Percentiles rank a stretch among this genome's conserved stretches.
Conservation (phyloP, 148 eudicot genomes). For the Heliosperma pusillum region DNA sequence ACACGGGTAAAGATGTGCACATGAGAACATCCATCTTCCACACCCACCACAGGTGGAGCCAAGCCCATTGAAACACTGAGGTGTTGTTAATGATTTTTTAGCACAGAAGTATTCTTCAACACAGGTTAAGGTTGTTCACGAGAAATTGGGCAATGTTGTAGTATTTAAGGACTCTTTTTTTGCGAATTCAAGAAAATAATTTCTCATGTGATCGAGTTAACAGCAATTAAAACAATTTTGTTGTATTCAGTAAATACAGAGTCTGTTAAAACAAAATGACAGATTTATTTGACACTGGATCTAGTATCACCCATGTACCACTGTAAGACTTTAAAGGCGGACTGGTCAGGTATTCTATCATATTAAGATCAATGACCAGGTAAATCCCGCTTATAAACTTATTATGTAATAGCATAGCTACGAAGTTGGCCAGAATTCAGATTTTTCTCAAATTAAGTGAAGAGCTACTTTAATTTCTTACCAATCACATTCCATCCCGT, state of each 20-base stretch:
- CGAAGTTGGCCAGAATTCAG: neutral
- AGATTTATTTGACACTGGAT: neutral
- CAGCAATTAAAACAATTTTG: neutral
- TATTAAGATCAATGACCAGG: neutral
- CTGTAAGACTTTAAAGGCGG: neutral
- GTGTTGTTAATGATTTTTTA: too few relatives aligned
- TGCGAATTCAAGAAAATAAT: too few relatives aligned
- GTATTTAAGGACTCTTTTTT: too few relatives aligned
- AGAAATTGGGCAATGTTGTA: too few relatives aligned
- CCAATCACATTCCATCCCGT: constrained; percentile 96
- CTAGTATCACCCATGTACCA: neutral
- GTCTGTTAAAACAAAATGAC: neutral
- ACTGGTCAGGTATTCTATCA: neutral
- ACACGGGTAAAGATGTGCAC: neutral
- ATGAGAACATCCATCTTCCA: too few relatives aligned
- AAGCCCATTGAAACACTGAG: too few relatives aligned
- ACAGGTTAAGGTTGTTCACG: too few relatives aligned
- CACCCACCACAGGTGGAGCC: too few relatives aligned
- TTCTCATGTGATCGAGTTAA: too few relatives aligned
- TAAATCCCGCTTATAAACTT: neutral
- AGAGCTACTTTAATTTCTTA: constrained; percentile 34
- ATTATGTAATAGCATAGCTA: neutral
- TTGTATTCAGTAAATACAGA: neutral
- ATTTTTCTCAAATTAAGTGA: neutral
- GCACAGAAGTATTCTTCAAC: too few relatives aligned